phyloP scores from a whole-genome alignment of 352 stramenopile genomes.

The Globisporangium nodosum region DNA sequence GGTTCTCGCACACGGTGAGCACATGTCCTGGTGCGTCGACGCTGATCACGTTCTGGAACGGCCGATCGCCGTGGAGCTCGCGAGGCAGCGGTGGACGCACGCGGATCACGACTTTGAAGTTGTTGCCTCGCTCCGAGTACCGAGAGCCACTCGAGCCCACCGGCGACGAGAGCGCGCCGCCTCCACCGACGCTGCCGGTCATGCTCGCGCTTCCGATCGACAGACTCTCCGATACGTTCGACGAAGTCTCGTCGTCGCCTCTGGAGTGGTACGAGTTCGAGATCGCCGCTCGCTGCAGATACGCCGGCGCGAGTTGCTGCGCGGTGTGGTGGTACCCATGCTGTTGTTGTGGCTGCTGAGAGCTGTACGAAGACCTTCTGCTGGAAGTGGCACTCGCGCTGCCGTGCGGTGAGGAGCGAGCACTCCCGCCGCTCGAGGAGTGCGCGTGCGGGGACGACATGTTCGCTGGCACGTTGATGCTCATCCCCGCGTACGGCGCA shows the following conservation, averaged over 20 bases:
- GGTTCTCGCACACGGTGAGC: conserved; percentile 87
- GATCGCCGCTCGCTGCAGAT: conserved; percentile 59
- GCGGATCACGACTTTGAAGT: conserved; percentile 93
- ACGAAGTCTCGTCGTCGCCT: conserved; percentile 56
- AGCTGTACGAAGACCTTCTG: conserved; percentile 22
- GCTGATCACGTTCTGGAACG: conserved; percentile 89
- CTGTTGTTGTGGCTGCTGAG: conserved; percentile 22
- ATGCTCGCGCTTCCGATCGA: conserved; percentile 19
- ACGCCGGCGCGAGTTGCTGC: conserved; percentile 17
- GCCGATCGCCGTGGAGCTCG: conserved; percentile 83
- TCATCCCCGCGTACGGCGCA: conserved; percentile 26
- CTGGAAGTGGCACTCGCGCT: conserved; percentile 13
- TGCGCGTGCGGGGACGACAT: conserved; percentile 24
- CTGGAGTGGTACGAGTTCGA: conserved; percentile 55
- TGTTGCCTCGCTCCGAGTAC: conserved; percentile 51
- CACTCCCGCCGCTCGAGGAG: conserved; percentile 18
- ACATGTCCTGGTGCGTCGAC: conserved; percentile 83
- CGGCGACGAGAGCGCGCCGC: conserved; percentile 27
- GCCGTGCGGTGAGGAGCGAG: conserved; percentile 30
- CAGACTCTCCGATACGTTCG: conserved; percentile 48
- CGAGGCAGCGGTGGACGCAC: conserved; percentile 84
- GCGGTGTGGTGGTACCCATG: conserved; percentile 8
- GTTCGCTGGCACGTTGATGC: conserved; percentile 33
- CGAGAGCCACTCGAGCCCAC: conserved; percentile 24
- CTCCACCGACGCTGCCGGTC: conserved; percentile 3